Evolutionary conservation across 495 filamentous ascomycete species (phyloP).

Genomic region (Penicillium nucicola): DNA sequence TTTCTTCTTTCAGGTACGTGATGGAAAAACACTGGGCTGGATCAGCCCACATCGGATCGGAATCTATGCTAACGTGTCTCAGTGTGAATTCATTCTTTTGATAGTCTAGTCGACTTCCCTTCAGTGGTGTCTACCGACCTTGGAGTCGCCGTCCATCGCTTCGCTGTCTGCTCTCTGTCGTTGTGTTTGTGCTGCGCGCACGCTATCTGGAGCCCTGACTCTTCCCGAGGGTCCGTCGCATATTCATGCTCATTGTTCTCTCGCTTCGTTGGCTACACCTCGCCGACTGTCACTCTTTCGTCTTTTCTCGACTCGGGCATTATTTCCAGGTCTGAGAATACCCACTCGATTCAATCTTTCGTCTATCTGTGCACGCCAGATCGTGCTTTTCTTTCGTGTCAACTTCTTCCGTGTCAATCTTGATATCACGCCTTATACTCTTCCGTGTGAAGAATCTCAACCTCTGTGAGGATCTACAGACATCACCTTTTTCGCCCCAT

Average conservation of each 20-base stretch:
- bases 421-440: background rate
- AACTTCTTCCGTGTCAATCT: background rate
- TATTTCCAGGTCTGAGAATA: background rate
- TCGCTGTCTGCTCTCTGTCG: background rate
- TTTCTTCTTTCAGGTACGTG: conserved; percentile 16
- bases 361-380: conserved; percentile 15
- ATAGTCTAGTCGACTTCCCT: no score
- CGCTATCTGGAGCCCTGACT: no score
- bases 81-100: background rate
- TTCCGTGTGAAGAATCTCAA: conserved; percentile 9
- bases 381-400: conserved; percentile 11
- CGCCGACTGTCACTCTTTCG: conserved; percentile 17
- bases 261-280: conserved; percentile 2
- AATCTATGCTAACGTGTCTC: background rate
- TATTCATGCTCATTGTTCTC: conserved; percentile 3
- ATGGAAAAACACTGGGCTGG: background rate
- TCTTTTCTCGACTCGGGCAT: background rate
- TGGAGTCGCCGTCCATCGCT: no score
- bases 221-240: no score
- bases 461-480: conserved; percentile 20
- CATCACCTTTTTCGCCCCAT: background rate
- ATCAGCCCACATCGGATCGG: background rate
- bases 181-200: no score
- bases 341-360: conserved; percentile 1
- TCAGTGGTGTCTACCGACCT: no score